phyloP scores from a whole-genome alignment of 2,329 filamentous ascomycete species.

The Helminthosporium solani region DNA sequence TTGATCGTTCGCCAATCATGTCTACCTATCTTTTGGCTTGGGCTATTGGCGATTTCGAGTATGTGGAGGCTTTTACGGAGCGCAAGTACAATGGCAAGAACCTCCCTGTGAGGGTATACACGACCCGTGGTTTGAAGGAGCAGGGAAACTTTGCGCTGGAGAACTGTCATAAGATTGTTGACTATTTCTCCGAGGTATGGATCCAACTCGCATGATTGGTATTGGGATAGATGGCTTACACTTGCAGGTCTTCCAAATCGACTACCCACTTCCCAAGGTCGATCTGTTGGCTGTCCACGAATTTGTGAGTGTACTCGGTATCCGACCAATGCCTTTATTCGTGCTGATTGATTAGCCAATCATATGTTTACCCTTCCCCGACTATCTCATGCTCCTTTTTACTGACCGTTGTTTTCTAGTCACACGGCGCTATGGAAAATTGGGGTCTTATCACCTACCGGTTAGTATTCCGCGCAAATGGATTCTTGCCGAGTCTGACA shows the following conservation, averaged over 20 bases:
- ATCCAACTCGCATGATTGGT: too few species aligned
- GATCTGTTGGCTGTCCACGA: conserved; percentile 95
- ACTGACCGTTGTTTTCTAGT: conserved; percentile 52
- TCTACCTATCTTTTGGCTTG: conserved; percentile 94
- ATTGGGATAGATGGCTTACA: too few species aligned
- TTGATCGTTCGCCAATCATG: conserved; percentile 90
- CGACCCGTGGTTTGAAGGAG: conserved; percentile 88
- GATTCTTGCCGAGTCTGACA: background rate
- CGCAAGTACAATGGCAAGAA: conserved; percentile 88
- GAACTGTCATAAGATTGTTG: conserved; percentile 89
- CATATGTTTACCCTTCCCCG: conserved; percentile 39
- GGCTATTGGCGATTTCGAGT: conserved; percentile 96
- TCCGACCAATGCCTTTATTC: conserved; percentile 3
- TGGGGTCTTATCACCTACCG: conserved; percentile 97
- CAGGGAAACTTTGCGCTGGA: conserved; percentile 87
- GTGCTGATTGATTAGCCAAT: conserved; percentile 42
- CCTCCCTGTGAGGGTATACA: conserved; percentile 93
- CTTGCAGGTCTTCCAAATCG: conserved; percentile 72
- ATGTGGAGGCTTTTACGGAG: conserved; percentile 86
- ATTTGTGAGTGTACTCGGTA: conserved; percentile 62
- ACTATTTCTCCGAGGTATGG: conserved; percentile 84
- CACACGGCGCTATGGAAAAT: conserved; percentile 91
- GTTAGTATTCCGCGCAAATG: conserved; percentile 17
- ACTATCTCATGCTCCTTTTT: conserved; percentile 1
- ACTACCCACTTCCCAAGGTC: conserved; percentile 89